These are phyloP conservation scores for Quercus engelmannii DNA, from an alignment of 306 rosid species.

Conservation along the genomic window DNA sequence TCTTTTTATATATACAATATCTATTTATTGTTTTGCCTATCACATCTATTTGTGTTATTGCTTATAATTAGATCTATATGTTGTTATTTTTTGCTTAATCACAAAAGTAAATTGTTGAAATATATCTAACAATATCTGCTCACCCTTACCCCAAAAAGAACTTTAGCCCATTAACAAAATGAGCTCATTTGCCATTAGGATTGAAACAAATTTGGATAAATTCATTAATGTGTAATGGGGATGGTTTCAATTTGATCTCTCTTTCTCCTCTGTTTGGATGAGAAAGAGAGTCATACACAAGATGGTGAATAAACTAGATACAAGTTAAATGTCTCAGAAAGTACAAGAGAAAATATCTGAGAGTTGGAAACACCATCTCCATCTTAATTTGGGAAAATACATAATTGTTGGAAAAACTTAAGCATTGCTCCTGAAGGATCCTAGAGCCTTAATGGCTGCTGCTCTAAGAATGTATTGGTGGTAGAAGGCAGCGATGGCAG, in stretches of 20 bases:
- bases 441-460: constrained; percentile 77
- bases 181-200: constrained; percentile 32
- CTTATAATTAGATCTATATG: too few relatives aligned
- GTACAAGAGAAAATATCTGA: too few relatives aligned
- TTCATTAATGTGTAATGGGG: not conserved
- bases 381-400: not conserved
- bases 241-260: not conserved
- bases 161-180: not conserved
- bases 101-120: too few relatives aligned
- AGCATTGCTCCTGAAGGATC: constrained; percentile 91
- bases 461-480: constrained; percentile 80
- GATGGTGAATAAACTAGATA: not conserved
- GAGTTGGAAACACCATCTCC: constrained; percentile 12
- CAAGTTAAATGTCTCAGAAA: too few relatives aligned
- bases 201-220: not conserved
- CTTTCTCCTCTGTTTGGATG: not conserved
- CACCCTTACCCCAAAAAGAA: too few relatives aligned
- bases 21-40: too few relatives aligned
- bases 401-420: constrained; percentile 20
- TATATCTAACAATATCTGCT: too few relatives aligned
- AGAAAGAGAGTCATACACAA: not conserved
- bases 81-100: too few relatives aligned
- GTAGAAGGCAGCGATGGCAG: constrained; percentile 80
- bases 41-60: too few relatives aligned
- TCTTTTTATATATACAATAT: too few relatives aligned